Base-by-base conservation (phyloP, 2,329 filamentous ascomycete species). In the Aureobasidium sp. region DNA sequence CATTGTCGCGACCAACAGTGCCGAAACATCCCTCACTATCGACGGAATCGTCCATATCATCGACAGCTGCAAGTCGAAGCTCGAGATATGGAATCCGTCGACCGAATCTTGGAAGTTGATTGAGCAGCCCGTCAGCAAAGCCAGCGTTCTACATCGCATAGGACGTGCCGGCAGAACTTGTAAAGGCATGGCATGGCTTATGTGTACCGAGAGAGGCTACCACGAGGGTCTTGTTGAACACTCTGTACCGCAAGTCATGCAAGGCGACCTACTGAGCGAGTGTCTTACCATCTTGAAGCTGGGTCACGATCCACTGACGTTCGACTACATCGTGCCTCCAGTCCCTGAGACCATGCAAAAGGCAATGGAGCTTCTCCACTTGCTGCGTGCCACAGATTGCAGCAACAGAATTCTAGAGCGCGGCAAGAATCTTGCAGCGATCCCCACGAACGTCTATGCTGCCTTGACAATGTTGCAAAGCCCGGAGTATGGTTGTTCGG, bases 11-110 rank as follows among this genome's bases (percentile, higher is more conserved):
- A 99, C 94, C 14, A 99, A 99, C 70, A 97, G 99, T 68, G 94
- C 94, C n/a, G 94, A 99, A 74, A 97, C 94, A 0, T 97, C 94
- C 1, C 89, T 99, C 64, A 99, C 94, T 0, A 92, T 99, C 0
- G 89, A 93, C 0, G 94, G 94, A 2, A 91, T 99, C 7, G 85
- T 90, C 5, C 93, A 89, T 68, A 93, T 99, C 11, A 83, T 99
- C 20, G 94, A 99, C 71, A 89, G 89, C 62, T 94, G 94, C 51
- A 97, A 96, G 70, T 90, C 89, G 8, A 99, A 99, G 72, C 84
- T 95, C 66, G 97, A 41, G 5, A 14, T 14, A 14, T 41, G 37
- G 37, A 14, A 36, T 36, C 31, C 31, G 8, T 36, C 8, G 8
- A 36, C 31, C 8, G 31, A 48, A n/a, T 11, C 7, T 15, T 48